A percentile compares a stretch with the other conserved stretches of the same genome.
Conservation (phyloP, 208 protist genomes). For the Vickermania spadyakhi region DNA sequence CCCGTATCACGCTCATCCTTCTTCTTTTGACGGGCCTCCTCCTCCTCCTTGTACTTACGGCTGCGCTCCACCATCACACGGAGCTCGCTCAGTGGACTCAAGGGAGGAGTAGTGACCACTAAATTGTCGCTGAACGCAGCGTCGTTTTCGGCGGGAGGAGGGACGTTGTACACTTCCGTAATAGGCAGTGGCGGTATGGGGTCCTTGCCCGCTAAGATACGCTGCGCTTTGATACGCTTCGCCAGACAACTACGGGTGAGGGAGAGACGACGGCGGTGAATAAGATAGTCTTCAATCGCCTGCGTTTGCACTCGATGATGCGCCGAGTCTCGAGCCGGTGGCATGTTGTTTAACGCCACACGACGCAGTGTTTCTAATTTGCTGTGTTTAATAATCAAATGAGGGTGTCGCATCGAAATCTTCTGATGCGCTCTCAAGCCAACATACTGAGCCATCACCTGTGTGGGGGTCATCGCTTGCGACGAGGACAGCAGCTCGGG, state of each 20-base stretch:
- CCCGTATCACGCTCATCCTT: background rate
- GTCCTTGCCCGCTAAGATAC: background rate
- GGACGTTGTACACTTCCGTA: background rate
- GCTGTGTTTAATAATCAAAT: conserved; percentile 30
- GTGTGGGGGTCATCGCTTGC: conserved; percentile 7
- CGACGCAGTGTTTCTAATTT: conserved; percentile 20
- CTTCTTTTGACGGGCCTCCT: conserved; percentile 1
- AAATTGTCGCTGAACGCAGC: background rate
- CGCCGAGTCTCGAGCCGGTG: conserved; percentile 4
- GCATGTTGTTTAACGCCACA: conserved; percentile 25
- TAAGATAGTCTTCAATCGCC: conserved; percentile 22
- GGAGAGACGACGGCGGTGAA: conserved; percentile 16
- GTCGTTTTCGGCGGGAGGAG: background rate
- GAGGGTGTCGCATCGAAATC: conserved; percentile 41
- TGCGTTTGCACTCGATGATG: conserved; percentile 11
- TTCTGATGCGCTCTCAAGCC: conserved; percentile 8
- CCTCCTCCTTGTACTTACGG: conserved; percentile 3
- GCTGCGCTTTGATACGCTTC: background rate
- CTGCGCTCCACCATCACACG: background rate
- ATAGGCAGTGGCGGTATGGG: background rate
- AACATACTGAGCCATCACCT: conserved; percentile 50
- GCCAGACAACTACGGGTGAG: background rate
- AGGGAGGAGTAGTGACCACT: background rate
- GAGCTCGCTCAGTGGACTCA: background rate
- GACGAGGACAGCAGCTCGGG: conserved; percentile 30